Base-by-base conservation (phyloP, 345 rosid genomes). In the Gossypium turneri region DNA sequence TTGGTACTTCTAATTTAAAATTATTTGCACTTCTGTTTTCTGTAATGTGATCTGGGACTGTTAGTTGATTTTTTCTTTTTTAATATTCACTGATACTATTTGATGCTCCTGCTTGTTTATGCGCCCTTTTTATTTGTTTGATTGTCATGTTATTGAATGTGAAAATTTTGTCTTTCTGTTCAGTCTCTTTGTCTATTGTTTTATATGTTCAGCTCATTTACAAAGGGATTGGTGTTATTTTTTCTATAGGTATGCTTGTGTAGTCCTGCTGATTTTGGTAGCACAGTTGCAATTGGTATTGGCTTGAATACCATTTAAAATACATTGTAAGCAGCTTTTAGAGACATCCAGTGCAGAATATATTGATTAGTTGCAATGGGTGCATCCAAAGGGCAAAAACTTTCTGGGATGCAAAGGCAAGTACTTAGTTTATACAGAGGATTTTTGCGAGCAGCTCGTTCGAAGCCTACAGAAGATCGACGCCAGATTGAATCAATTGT, bases 351-450 rank as follows among this genome's bases (percentile, higher is more conserved):
- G 52, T 57, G 75, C 51, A 1, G 57, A 43, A 19, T 71, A 19
- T 20, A 45, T 50, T 51, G n/a, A 66, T 72, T 25, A 77, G 78
- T 45, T 34, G 16, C 77, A 47, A 86, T 86, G 90, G 80, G 74
- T 67, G 76, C 77, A 76, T 52, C 79, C 9, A 71, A 48, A 7
- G 76, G 76, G 12, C 34, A 79, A 57, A 84, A 75, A 48, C 94
- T 91, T 12, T 93, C 97, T 9, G 96, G 98, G 67, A 82, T 94
- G 91, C 98, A 94, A 82, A 94, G 85, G 81, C 94, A 94, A 82
- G 98, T 88, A 61, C 81, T 94, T 45, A 84, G 90, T 79, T 84
- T 94, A 22, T 94, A 92, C 81, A 82, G 98, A 70, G 94, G 90
- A 11, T 92, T 94, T 77, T 76, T 94, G n/a, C 86, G 98, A 75